Base-by-base conservation (phyloP, 139 green algal genomes). In the Chara braunii region DNA sequence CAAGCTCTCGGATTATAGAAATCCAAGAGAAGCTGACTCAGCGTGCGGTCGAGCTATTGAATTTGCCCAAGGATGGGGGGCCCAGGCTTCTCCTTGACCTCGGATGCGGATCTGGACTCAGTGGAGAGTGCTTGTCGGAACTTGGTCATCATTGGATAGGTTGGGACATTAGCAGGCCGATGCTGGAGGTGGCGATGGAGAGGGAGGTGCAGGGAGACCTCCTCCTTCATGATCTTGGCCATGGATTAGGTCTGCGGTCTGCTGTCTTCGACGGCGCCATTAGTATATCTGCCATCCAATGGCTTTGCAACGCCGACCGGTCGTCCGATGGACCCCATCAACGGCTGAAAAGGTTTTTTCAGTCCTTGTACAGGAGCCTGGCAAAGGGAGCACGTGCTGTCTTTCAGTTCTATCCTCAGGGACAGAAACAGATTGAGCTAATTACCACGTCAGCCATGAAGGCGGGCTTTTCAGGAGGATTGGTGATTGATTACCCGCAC, bases 401-500 rank as follows among this genome's bases (percentile, higher is more conserved):
- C 28, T 37, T 87, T 11, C 81, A 87, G 50, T 59, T 94, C 37
- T 97, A 97, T 63, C 91, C 91, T 0, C 82, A 95, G 50, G 34
- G 23, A 4, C 18, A 57, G 6, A 28, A 44, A 40, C 83, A 92
- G 73, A 88, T 92, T 7, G 82, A 94, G 56, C 92, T 97, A 89
- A 84, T 99, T 55, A 87, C 89, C 12, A 81, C 74, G 22, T 80
- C 90, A 0, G 93, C 93, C 1, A 96, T 99, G 85, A 85, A 76
- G 55, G 90, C 83, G 1, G 92, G 92, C 26, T 98, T 98, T 78
- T 83, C 75, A 40, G 91, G 92, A 6, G 92, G 92, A 6, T 74
- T 99, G 23, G 90, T 99, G 4, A 87, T 99, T 24, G 92, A 99
- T 74, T 97, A 88, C 76, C 92, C 92, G 0, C 84, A 99, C 80